phyloP scores from a whole-genome alignment of 495 filamentous ascomycete genomes.

The Viridothelium virens region DNA sequence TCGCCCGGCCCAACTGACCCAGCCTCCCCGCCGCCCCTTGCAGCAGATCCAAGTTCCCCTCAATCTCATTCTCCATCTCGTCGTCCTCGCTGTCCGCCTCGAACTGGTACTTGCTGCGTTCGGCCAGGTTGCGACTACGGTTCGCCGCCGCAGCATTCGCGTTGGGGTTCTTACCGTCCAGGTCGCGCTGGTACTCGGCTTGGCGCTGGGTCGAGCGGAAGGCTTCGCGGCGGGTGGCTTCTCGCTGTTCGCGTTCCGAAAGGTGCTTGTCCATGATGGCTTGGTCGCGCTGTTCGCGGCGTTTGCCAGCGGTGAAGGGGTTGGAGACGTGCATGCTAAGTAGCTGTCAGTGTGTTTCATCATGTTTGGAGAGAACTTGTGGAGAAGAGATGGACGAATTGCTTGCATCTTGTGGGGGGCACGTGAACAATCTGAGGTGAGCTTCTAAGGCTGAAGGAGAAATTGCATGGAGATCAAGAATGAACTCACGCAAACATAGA shows the following conservation, averaged over 20 bases:
- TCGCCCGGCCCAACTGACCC: conserved; percentile 59
- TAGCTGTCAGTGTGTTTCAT: background rate
- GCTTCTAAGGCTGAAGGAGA: background rate
- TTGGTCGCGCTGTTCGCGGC: conserved; percentile 52
- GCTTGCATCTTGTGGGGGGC: background rate
- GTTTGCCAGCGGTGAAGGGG: conserved; percentile 56
- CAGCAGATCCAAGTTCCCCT: conserved; percentile 31
- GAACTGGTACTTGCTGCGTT: conserved; percentile 70
- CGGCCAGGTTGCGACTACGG: conserved; percentile 43
- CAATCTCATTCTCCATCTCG: conserved; percentile 55
- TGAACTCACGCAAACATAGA: conserved; percentile 61
- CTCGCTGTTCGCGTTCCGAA: conserved; percentile 57
- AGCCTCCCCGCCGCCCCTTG: conserved; percentile 52
- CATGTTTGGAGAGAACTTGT: background rate
- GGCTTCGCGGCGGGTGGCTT: conserved; percentile 58
- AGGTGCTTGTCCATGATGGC: conserved; percentile 55
- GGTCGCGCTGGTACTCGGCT: conserved; percentile 51
- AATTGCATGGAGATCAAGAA: background rate
- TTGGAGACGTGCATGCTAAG: conserved; percentile 55
- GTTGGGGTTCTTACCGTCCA: conserved; percentile 21
- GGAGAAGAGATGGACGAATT: conserved; percentile 11
- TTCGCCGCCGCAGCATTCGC: conserved; percentile 30
- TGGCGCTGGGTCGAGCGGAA: conserved; percentile 52
- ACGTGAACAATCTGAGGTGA: background rate
- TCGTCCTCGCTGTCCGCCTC: conserved; percentile 71